Evolutionary conservation across 106 monocot genomes (phyloP).

Genomic region (Dendrobium chrysotoxum): DNA sequence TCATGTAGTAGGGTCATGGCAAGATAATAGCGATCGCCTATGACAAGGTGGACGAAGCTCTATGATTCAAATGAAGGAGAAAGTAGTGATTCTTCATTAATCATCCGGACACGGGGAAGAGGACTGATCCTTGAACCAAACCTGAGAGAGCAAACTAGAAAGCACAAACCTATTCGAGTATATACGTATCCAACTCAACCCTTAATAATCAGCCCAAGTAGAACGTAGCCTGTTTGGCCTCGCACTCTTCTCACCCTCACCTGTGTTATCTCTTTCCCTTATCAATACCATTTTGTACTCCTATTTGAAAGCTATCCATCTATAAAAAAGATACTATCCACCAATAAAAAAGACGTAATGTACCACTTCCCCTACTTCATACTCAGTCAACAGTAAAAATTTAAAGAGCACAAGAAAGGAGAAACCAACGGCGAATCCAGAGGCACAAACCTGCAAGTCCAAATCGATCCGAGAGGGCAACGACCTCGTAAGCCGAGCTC

Average conservation of each 20-base stretch:
- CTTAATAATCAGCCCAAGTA: neutral
- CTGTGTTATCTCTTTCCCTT: neutral
- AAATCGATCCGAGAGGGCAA: slow-evolving; percentile 55
- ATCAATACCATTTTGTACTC: neutral
- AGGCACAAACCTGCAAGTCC: slow-evolving; percentile 54
- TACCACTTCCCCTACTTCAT: neutral
- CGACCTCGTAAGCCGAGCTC: slow-evolving; percentile 41
- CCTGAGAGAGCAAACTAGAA: neutral
- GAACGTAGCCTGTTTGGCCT: neutral
- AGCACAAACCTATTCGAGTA: neutral
- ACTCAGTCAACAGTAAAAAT: neutral
- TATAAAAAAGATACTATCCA: neutral
- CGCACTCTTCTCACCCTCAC: neutral
- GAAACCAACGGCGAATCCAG: neutral
- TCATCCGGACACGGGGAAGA: neutral
- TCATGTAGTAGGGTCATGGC: neutral
- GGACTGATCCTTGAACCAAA: neutral
- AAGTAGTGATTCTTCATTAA: neutral
- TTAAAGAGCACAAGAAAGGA: neutral
- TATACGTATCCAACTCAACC: neutral
- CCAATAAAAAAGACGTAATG: neutral
- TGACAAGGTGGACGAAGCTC: neutral
- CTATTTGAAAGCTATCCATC: neutral
- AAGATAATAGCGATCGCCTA: neutral
- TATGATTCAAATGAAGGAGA: neutral